Percentiles rank a stretch among this genome's conserved stretches.
Conservation (phyloP, 176 grass and related monocot species). For the Luzula sylvatica region DNA sequence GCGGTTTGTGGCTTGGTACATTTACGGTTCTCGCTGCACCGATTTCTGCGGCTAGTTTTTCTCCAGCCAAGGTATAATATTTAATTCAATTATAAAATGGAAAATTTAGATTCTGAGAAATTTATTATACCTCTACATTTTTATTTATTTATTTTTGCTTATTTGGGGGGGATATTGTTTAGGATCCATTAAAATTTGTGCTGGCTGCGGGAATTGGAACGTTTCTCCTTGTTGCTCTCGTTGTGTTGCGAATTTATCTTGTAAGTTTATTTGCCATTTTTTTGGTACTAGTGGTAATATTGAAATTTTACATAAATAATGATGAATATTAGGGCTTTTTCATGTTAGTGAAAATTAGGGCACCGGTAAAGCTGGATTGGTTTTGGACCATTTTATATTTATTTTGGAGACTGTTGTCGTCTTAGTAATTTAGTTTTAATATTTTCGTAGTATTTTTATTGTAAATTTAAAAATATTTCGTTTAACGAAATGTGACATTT, state of each 20-base stretch:
- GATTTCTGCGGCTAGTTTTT: conserved; percentile 80
- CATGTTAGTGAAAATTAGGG: no score
- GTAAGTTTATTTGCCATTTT: conserved; percentile 32
- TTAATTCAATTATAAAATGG: not conserved
- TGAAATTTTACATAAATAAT: no score
- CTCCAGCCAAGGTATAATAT: conserved; percentile 48
- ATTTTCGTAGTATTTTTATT: no score
- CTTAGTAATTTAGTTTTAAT: no score
- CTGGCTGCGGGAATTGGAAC: conserved; percentile 85
- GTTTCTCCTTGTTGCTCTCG: conserved; percentile 58
- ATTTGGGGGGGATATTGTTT: not conserved
- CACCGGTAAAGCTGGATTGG: no score
- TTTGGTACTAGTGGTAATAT: no score
- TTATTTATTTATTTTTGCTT: not conserved
- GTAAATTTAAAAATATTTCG: no score
- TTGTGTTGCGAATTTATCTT: conserved; percentile 83
- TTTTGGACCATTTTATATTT: no score
- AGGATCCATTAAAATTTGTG: conserved; percentile 83
- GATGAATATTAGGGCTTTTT: no score
- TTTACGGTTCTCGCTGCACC: conserved; percentile 72
- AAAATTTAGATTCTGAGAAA: not conserved
- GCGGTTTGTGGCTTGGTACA: conserved; percentile 57
- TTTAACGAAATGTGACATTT: no score
- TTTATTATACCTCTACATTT: not conserved
- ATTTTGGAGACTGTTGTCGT: no score